Base-by-base conservation (phyloP, 2,329 filamentous ascomycete species). In the Lasiodiplodia gonubiensis region DNA sequence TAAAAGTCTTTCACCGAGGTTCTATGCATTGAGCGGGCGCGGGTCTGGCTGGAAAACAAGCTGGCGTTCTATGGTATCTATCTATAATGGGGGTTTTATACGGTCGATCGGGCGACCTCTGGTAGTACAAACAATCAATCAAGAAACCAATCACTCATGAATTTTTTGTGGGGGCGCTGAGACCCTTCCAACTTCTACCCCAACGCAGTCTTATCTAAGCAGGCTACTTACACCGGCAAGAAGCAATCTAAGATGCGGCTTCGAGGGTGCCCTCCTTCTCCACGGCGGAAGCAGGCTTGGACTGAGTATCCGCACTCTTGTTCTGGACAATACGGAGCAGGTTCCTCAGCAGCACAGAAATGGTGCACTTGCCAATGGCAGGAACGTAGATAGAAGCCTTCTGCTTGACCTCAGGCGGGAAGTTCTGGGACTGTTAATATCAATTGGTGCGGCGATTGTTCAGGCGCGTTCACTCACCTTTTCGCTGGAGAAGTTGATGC, bases 311-410 rank as follows among this genome's bases (percentile, higher is more conserved):
- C 30, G 78, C 75, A 49, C 76, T 75, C 61, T 74, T 78, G 72
- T 82, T 82, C 68, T 83, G 80, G 23, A 80, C 77, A 57, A 84
- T 79, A 48, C 82, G 80, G 76, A 98, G 85, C 42, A 98, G 81
- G 76, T 99, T 99, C 67, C 95, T 86, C 74, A 98, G 83, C 68
- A 99, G 82, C 39, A 97, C 90, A 18, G 94, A 92, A 77, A 98
- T 98, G 0, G 95, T 99, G 57, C 98, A 94, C 83, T 98, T 99
- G 73, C 95, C 95, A 72, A 97, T 96, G 0, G 94, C 95, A 1
- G 95, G 95, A 21, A 98, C 94, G 74, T 97, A 99, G 74, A 99
- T 97, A 5, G 93, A 93, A 2, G 95, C 95, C 83, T 94, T 97
- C 78, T 97, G 92, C 82, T 97, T 98, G 72, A 98, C 89, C 57